These are phyloP conservation scores for Pinus tabuliformis DNA, from an alignment of 75 land plant species.

Conservation along the genomic window DNA sequence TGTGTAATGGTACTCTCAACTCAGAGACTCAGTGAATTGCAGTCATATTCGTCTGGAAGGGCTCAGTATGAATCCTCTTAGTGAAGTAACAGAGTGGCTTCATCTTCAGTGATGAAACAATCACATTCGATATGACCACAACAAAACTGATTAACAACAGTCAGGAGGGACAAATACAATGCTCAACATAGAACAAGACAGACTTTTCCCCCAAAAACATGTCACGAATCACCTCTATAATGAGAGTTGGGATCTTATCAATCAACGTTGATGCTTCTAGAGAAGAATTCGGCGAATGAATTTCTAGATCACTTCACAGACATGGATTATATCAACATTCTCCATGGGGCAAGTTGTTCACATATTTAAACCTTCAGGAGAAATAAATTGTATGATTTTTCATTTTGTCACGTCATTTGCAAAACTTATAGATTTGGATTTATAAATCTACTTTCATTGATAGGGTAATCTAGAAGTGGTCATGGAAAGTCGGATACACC, in stretches of 20 bases:
- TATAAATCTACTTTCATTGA: neutral
- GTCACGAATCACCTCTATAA: slow-evolving; percentile 43
- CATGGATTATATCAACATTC: slow-evolving; percentile 64
- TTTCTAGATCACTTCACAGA: slow-evolving; percentile 37
- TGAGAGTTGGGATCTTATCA: slow-evolving; percentile 26
- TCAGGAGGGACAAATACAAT: neutral
- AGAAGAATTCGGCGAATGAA: slow-evolving; percentile 1
- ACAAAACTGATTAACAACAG: slow-evolving; percentile 19
- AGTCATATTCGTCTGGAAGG: neutral
- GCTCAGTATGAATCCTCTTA: neutral
- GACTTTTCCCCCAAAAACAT: slow-evolving; percentile 11
- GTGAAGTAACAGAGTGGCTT: neutral
- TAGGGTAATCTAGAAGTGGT: slow-evolving; percentile 6
- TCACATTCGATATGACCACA: slow-evolving; percentile 64
- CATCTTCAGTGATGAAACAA: slow-evolving; percentile 6
- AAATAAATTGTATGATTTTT: slow-evolving; percentile 56
- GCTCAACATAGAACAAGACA: slow-evolving; percentile 25
- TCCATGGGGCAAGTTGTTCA: slow-evolving; percentile 87
- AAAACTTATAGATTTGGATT: neutral
- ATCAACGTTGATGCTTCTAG: neutral
- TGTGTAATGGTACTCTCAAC: neutral
- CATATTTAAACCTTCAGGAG: slow-evolving; percentile 51
- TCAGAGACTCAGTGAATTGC: neutral
- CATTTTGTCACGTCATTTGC: neutral
- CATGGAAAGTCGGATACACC: slow-evolving; percentile 3